A percentile compares a stretch with the other conserved stretches of the same genome.
Conservation (phyloP, 2,329 filamentous ascomycete species). For the Ceratocystis colombiana region DNA sequence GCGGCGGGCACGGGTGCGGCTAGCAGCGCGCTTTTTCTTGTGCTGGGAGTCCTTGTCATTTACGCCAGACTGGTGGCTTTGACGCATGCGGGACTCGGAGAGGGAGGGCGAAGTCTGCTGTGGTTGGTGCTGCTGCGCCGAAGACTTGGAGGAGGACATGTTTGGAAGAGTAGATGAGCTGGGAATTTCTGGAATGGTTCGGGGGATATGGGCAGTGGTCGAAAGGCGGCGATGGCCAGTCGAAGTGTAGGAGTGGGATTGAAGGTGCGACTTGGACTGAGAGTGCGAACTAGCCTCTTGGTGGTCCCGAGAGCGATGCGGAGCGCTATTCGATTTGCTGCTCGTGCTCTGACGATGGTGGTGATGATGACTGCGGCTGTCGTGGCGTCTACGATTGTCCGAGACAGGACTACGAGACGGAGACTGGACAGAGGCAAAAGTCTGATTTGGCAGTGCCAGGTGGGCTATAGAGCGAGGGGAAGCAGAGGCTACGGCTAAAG, state of each 20-base stretch:
- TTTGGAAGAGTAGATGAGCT: neutral
- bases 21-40: neutral
- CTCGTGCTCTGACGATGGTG: neutral
- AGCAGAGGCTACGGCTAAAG: neutral
- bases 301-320: neutral
- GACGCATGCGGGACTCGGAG: neutral
- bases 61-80: neutral
- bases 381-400: neutral
- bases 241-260: neutral
- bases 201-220: neutral
- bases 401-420: neutral
- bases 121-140: neutral
- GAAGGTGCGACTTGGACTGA: neutral
- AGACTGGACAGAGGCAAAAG: neutral
- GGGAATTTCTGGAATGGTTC: neutral
- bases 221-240: neutral
- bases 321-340: neutral
- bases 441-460: neutral
- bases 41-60: slow-evolving; percentile 5
- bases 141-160: slow-evolving; percentile 1
- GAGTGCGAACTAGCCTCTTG: neutral
- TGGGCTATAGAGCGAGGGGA: neutral
- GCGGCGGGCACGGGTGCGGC: neutral
- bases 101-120: slow-evolving; percentile 5
- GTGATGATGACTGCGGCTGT: neutral